Evolutionary conservation across 176 grass and related monocot species (phyloP), one percentile per base, ranked within the genome.

Genomic region (Avena sativa): DNA sequence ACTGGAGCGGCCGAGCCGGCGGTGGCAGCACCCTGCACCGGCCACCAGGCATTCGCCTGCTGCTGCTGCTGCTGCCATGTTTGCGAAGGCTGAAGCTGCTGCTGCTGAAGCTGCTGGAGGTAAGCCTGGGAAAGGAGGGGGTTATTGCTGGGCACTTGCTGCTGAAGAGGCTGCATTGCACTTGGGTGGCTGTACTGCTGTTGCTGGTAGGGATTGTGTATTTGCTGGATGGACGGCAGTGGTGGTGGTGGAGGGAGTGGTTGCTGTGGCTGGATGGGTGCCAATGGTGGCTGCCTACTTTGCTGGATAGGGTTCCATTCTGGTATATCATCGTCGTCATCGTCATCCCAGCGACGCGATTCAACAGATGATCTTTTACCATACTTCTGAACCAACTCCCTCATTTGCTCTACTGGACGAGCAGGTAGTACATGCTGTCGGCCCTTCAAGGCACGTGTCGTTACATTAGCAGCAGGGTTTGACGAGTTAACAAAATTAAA

Each of bases 251-350:
- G 87, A 62, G 86, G 78, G 56, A 76, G 36, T 1, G 76, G 40
- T 40, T 85, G 89, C 40, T 79, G 85, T 38, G 38, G 10, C 9
- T 4, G 69, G 51, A 62, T 72, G 12, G 71, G 40, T 46, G 76
- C n/a, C 5, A 44, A 44, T 86, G 85, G 47, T 75, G 75, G 48
- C 26, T 68, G 85, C 73, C 78, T 76, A 76, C 48, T 76, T 9
- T 76, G 48, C 76, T 93, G 86, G 78, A 76, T 87, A 5, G 97
- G 97, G 23, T 85, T 86, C 97, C 97, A 99, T 73, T 96, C 97
- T 25, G 97, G 97, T 64, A 99, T 96, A 74, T 96, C 97, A 71
- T 98, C 97, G 30, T 96, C 96, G 1, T 98, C 95, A 5, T 91
- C 86, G 9, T 88, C 82, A 48, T 81, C 83, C 82, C 82, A 72